Conservation (phyloP, 768 basidiomycete species). For the Cystofilobasidium ferigula region DNA sequence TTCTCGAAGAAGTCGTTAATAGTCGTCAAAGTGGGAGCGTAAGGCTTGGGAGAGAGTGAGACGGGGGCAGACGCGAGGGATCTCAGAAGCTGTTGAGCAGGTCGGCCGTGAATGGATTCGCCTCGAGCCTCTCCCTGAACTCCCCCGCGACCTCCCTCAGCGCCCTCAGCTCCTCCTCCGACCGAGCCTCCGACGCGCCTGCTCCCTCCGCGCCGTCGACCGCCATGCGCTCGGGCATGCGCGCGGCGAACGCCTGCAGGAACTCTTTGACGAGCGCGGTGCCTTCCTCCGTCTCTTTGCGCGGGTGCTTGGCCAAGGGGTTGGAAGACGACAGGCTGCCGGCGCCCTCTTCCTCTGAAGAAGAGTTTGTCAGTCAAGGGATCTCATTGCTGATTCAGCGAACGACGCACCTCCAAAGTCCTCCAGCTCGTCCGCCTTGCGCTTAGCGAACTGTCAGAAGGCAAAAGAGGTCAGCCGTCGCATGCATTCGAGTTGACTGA, state of each 20-base stretch:
- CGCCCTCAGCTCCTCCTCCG: conserved; percentile 43
- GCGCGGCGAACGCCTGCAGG: conserved; percentile 54
- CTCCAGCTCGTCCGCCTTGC: conserved; percentile 83
- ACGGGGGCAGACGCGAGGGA: neutral
- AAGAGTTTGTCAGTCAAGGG: neutral
- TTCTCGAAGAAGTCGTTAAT: neutral
- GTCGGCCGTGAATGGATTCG: conserved; percentile 54
- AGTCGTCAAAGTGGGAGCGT: neutral
- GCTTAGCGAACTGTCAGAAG: conserved; percentile 59
- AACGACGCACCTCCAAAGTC: conserved; percentile 55
- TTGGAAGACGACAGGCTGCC: conserved; percentile 31
- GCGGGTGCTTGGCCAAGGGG: conserved; percentile 44
- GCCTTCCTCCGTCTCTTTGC: conserved; percentile 63
- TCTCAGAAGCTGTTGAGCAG: conserved; percentile 32
- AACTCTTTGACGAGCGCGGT: conserved; percentile 69
- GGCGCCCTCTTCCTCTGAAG: conserved; percentile 28
- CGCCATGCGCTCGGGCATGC: conserved; percentile 31
- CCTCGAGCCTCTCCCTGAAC: conserved; percentile 59
- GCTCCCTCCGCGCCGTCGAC: conserved; percentile 32
- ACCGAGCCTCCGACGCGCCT: conserved; percentile 43
- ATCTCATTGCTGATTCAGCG: no score
- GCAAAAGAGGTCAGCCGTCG: neutral
- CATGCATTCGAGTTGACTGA: neutral
- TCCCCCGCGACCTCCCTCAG: conserved; percentile 55
- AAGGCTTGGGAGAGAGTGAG: neutral